A percentile compares a stretch with the other conserved stretches of the same genome.
Evolutionary conservation across 2,329 filamentous ascomycete genomes (phyloP).

Genomic region (Trichophyton rubrum): DNA sequence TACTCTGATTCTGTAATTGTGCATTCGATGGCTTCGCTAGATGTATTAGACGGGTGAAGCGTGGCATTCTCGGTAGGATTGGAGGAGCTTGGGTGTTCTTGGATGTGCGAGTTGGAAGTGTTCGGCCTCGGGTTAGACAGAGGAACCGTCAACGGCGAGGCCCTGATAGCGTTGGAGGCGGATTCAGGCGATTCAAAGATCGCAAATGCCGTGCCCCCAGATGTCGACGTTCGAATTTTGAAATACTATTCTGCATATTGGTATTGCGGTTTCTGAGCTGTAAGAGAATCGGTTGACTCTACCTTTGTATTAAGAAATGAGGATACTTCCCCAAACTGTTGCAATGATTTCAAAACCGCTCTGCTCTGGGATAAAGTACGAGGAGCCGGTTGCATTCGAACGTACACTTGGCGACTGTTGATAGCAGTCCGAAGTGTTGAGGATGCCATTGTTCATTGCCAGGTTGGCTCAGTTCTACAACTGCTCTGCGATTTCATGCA

Average conservation of each 20-base stretch:
- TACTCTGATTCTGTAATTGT: slow-evolving; percentile 19
- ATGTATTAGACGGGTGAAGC: background rate
- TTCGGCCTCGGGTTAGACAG: slow-evolving; percentile 7
- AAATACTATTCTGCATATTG: background rate
- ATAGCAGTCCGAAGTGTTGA: slow-evolving; percentile 3
- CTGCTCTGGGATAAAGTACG: slow-evolving; percentile 24
- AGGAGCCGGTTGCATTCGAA: slow-evolving; percentile 20
- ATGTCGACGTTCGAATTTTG: slow-evolving; percentile 6
- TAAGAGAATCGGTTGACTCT: background rate
- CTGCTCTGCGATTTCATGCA: background rate
- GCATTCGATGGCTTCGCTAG: slow-evolving; percentile 16
- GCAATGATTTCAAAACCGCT: slow-evolving; percentile 25
- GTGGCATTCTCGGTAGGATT: background rate
- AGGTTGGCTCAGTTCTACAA: background rate
- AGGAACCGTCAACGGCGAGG: slow-evolving; percentile 22
- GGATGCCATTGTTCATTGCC: slow-evolving; percentile 3
- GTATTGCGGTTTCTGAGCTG: background rate
- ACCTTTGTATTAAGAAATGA: slow-evolving; percentile 29
- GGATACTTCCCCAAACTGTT: slow-evolving; percentile 31
- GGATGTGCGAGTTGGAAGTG: background rate
- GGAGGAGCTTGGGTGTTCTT: background rate
- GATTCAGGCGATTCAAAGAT: slow-evolving; percentile 28
- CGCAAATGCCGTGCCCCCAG: slow-evolving; percentile 19
- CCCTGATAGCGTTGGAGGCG: slow-evolving; percentile 22
- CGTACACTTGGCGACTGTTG: slow-evolving; percentile 19